Evolutionary conservation across 2,329 filamentous ascomycete genomes (phyloP).

Genomic region (Dendrostoma leiphaemia): DNA sequence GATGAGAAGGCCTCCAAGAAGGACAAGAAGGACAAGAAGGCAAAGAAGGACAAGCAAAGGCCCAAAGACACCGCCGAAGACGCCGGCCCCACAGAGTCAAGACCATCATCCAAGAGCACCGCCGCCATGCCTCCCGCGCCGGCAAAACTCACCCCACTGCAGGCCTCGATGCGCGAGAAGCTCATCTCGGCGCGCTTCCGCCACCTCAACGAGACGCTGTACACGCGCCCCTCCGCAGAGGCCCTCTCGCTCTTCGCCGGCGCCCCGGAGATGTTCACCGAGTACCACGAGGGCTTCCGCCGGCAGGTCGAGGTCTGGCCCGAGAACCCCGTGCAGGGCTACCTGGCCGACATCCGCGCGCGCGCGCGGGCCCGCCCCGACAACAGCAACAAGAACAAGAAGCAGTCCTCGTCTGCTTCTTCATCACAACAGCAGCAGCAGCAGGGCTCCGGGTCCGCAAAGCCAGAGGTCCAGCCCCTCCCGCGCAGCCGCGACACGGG

Average conservation of each 20-base stretch:
- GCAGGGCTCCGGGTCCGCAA: slow-evolving; percentile 28
- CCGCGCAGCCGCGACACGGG: slow-evolving; percentile 65
- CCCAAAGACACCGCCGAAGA: slow-evolving; percentile 5
- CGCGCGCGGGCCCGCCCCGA: slow-evolving; percentile 57
- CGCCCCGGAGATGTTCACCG: slow-evolving; percentile 88
- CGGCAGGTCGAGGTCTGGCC: slow-evolving; percentile 96
- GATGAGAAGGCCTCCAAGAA: slow-evolving; percentile 6
- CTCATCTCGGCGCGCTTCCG: slow-evolving; percentile 93
- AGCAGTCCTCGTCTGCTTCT: no score
- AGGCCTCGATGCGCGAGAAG: slow-evolving; percentile 92
- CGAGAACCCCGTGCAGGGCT: slow-evolving; percentile 89
- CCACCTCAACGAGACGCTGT: slow-evolving; percentile 94
- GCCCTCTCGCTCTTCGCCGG: slow-evolving; percentile 80
- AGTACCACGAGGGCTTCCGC: slow-evolving; percentile 96
- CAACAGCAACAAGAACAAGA: slow-evolving; percentile 21
- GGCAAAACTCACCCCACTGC: slow-evolving; percentile 79
- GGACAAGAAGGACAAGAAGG: slow-evolving; percentile 15
- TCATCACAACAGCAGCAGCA: slow-evolving; percentile 24
- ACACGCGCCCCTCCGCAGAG: slow-evolving; percentile 82
- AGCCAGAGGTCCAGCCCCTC: slow-evolving; percentile 46
- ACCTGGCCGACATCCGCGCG: slow-evolving; percentile 67
- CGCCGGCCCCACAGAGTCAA: slow-evolving; percentile 18
- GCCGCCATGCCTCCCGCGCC: no score
- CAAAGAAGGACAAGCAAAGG: slow-evolving; percentile 26
- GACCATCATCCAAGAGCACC: slow-evolving; percentile 22